Conservation (phyloP, 2,329 filamentous ascomycete genomes). For the Sclerotiophoma versabilis region DNA sequence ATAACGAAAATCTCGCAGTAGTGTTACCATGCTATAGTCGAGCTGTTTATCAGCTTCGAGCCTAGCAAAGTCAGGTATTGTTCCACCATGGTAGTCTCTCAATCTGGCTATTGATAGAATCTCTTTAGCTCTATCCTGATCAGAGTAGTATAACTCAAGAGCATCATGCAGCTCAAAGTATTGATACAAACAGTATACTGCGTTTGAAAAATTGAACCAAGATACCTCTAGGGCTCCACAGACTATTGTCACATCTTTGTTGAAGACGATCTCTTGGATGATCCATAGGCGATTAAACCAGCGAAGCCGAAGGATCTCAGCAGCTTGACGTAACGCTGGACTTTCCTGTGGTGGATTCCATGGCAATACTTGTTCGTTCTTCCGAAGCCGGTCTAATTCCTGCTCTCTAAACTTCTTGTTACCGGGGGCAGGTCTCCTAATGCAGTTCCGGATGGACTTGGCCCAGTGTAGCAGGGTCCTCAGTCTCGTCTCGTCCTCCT, state of each 20-base stretch:
- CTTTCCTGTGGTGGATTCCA: too few relatives aligned
- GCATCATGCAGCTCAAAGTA: not conserved
- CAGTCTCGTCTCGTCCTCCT: too few relatives aligned
- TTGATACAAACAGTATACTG: not conserved
- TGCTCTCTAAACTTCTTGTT: too few relatives aligned
- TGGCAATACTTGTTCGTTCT: too few relatives aligned
- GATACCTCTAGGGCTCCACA: not conserved
- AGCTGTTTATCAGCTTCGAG: too few relatives aligned
- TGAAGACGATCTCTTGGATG: not conserved
- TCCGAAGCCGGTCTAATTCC: too few relatives aligned
- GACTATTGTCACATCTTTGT: not conserved
- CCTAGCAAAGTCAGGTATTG: too few relatives aligned
- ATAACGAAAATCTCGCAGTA: not conserved
- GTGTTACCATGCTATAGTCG: not conserved
- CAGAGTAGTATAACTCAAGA: not conserved
- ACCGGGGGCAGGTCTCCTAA: too few relatives aligned
- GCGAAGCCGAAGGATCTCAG: not conserved
- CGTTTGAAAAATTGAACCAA: not conserved
- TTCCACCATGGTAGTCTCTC: too few relatives aligned
- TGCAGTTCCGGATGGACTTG: too few relatives aligned
- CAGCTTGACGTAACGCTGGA: too few relatives aligned
- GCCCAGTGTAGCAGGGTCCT: too few relatives aligned
- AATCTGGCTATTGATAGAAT: not conserved
- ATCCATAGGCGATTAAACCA: not conserved
- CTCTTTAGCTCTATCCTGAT: not conserved